phyloP scores from a whole-genome alignment of 1,284 basidiomycete species.

The Mycosarcoma maydis region DNA sequence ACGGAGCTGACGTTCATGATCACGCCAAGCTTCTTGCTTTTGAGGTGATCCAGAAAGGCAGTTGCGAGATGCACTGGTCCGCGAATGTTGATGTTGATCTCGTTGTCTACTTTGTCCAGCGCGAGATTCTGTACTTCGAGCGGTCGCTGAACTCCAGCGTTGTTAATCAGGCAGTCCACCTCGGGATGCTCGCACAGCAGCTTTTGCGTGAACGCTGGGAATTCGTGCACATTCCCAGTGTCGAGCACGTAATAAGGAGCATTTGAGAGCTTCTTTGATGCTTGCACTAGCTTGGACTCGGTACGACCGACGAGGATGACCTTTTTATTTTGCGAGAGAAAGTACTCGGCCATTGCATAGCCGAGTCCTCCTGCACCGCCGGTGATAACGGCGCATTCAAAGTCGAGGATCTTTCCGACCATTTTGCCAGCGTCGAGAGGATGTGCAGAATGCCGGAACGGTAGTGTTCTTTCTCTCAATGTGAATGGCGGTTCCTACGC shows the following conservation, averaged over 20 bases:
- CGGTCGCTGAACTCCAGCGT: conserved; percentile 67
- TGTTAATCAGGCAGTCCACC: conserved; percentile 68
- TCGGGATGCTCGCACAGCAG: conserved; percentile 67
- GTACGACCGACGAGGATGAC: conserved; percentile 68
- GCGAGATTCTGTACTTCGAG: conserved; percentile 59
- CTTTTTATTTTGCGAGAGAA: conserved; percentile 66
- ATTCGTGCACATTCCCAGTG: conserved; percentile 62
- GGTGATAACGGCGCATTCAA: conserved; percentile 61
- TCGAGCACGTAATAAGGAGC: conserved; percentile 67
- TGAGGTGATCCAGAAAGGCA: conserved; percentile 57
- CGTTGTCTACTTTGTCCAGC: conserved; percentile 56
- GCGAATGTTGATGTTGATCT: conserved; percentile 61
- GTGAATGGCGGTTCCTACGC: too few species aligned
- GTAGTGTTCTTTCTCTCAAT: too few species aligned
- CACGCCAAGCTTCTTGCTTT: conserved; percentile 48
- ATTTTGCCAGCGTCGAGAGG: neutral
- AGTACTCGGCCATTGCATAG: conserved; percentile 67
- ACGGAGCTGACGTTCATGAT: conserved; percentile 62
- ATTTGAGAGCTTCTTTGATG: conserved; percentile 62
- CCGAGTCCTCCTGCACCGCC: conserved; percentile 57
- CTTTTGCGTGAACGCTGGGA: conserved; percentile 62
- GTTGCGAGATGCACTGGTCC: conserved; percentile 61
- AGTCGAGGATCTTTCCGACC: conserved; percentile 51
- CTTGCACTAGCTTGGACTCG: conserved; percentile 63
- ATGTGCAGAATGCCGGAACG: too few species aligned